Evolutionary conservation across 441 rosid species (phyloP).

Genomic region (Euphorbia schlechtendalii): DNA sequence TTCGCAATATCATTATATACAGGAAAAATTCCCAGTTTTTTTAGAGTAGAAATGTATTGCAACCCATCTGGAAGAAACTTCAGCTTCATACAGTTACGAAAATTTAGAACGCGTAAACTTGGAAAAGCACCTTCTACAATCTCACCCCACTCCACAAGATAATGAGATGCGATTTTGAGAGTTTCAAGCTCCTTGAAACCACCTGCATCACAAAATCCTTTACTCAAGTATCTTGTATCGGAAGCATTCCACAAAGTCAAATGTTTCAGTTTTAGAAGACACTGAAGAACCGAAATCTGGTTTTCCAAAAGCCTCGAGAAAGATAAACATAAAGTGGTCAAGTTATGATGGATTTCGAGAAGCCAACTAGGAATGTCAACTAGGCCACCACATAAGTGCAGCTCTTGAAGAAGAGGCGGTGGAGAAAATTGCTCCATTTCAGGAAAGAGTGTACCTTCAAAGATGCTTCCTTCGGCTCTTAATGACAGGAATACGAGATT

Average conservation of each 20-base stretch:
- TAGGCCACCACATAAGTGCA: not conserved
- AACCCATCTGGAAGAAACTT: conserved; percentile 21
- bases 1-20: not conserved
- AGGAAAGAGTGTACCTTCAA: not conserved
- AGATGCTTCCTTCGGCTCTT: not conserved
- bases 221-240: not conserved
- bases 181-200: conserved; percentile 16
- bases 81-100: not conserved
- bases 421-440: conserved; percentile 9
- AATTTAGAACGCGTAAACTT: not conserved
- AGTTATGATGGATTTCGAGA: conserved; percentile 14
- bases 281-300: conserved; percentile 7
- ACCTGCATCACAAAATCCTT: conserved; percentile 13
- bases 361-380: conserved; percentile 19
- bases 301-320: conserved; percentile 1
- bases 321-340: not conserved
- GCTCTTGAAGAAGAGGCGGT: conserved; percentile 16
- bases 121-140: conserved; percentile 19
- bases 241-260: not conserved
- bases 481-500: conserved; percentile 5
- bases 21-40: not conserved
- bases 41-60: conserved; percentile 15
- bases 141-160: conserved; percentile 17
- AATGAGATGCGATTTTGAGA: not conserved
- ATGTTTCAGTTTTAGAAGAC: conserved; percentile 14